Base-by-base conservation (phyloP, 441 rosid genomes). In the Erysimum cheiri region DNA sequence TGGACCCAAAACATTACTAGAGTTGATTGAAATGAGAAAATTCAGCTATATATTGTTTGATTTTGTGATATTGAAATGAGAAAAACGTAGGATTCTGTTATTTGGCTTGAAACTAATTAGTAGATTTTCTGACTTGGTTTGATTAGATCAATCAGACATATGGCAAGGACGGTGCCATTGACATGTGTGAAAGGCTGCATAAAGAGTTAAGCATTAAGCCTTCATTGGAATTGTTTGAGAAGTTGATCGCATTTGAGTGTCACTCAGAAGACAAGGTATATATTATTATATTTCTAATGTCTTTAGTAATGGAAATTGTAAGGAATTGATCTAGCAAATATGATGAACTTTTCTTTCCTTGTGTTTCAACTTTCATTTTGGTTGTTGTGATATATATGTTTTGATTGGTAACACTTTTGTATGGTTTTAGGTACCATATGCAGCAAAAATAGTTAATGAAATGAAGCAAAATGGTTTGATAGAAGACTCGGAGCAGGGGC, bases 401-500 rank as follows among this genome's bases (percentile, higher is more conserved):
- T 47, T 47, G 26, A 47, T 43, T 43, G 22, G 48, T 43, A 43
- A 43, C 48, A 14, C 48, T 43, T 43, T 43, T 44, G 49, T 44
- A 15, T 15, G 39, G 6, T 5, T 44, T 44, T 44, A 44, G 49
- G 10, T 44, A 14, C 10, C 10, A 44, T 2, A 5, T 8, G 22
- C 22, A 14, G 49, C 49, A 7, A 14, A 44, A 15, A 44, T 44
- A 6, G 49, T 14, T 2, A 22, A 6, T 14, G 49, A 14, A 44
- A 15, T 44, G 49, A 44, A 1, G 49, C 10, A 44, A 44, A 44
- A 44, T 44, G 49, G 49, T 44, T 14, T 44, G 22, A 44, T 44
- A 44, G 49, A 43, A 43, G 6, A 43, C 48, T 43, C 48, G 9
- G 22, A 43, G 5, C 1, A 37, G 8, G 48, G 48, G 19, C 48